A percentile compares a stretch with the other conserved stretches of the same genome.
phyloP scores from a whole-genome alignment of 2,329 filamentous ascomycete species.

The Didymella sp. region DNA sequence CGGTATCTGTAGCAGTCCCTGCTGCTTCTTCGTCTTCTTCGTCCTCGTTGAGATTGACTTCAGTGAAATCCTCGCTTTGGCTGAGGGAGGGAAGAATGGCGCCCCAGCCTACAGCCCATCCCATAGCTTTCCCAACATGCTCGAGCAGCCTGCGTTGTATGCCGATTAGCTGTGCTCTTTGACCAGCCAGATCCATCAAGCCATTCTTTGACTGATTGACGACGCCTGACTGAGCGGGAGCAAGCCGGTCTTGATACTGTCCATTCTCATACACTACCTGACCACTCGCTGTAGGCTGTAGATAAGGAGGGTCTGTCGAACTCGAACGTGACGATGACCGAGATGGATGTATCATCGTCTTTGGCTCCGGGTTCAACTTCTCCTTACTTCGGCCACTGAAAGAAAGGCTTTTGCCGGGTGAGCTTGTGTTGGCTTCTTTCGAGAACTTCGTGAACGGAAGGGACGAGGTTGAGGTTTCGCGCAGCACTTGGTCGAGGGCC shows the following conservation, averaged over 20 bases:
- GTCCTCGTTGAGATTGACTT: slow-evolving; percentile 48
- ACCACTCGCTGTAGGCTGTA: slow-evolving; percentile 33
- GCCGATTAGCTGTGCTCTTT: slow-evolving; percentile 80
- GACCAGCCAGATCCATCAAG: slow-evolving; percentile 80
- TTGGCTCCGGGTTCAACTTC: slow-evolving; percentile 69
- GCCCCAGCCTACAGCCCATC: slow-evolving; percentile 80
- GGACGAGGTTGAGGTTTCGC: slow-evolving; percentile 74
- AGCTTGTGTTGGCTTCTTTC: slow-evolving; percentile 35
- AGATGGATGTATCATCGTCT: slow-evolving; percentile 73
- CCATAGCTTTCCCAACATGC: slow-evolving; percentile 71
- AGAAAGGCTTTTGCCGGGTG: slow-evolving; percentile 58
- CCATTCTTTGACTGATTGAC: slow-evolving; percentile 58
- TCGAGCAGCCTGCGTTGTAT: slow-evolving; percentile 82
- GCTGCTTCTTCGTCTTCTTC: slow-evolving; percentile 17
- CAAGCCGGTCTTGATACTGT: slow-evolving; percentile 43
- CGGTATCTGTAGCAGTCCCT: background rate
- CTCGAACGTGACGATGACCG: slow-evolving; percentile 63
- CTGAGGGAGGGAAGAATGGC: slow-evolving; percentile 39
- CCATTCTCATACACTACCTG: slow-evolving; percentile 51
- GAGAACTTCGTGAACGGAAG: slow-evolving; percentile 64
- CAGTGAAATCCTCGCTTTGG: slow-evolving; percentile 42
- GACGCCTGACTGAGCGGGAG: slow-evolving; percentile 33
- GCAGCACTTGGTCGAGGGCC: slow-evolving; percentile 76
- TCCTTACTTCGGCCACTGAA: slow-evolving; percentile 60
- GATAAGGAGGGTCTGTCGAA: slow-evolving; percentile 44